A percentile compares a stretch with the other conserved stretches of the same genome.
Evolutionary conservation across 169 alveolate species (phyloP).

Genomic region (Pseudocohnilembus persalinus): DNA sequence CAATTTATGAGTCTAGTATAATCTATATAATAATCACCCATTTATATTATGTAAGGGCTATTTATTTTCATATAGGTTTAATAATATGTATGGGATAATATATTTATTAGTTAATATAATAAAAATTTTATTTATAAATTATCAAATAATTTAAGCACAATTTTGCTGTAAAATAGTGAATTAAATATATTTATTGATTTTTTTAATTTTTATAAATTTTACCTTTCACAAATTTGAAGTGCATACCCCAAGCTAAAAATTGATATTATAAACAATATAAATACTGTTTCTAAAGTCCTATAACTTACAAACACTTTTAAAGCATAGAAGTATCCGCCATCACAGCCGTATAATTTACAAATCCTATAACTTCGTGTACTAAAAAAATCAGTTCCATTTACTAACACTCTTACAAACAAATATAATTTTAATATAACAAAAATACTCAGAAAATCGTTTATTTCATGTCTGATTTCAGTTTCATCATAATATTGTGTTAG

Average conservation of each 20-base stretch:
- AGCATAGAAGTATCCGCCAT: background rate
- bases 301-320: background rate
- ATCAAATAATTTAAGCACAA: background rate
- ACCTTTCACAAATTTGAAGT: background rate
- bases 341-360: background rate
- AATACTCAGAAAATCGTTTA: background rate
- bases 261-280: background rate
- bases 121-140: no score
- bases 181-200: no score
- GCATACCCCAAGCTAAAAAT: background rate
- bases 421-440: no score
- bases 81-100: no score
- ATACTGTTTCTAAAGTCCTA: background rate
- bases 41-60: background rate
- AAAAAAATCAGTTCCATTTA: background rate
- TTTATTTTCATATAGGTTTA: no score
- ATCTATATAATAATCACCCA: background rate
- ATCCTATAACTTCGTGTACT: background rate
- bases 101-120: no score
- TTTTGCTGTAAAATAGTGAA: no score
- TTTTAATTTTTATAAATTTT: no score
- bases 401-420: background rate
- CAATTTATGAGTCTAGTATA: constrained; percentile 49
- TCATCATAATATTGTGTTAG: background rate
- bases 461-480: background rate